Base-by-base conservation (phyloP, 148 eudicot species). In the Vaccinium darrowii region DNA sequence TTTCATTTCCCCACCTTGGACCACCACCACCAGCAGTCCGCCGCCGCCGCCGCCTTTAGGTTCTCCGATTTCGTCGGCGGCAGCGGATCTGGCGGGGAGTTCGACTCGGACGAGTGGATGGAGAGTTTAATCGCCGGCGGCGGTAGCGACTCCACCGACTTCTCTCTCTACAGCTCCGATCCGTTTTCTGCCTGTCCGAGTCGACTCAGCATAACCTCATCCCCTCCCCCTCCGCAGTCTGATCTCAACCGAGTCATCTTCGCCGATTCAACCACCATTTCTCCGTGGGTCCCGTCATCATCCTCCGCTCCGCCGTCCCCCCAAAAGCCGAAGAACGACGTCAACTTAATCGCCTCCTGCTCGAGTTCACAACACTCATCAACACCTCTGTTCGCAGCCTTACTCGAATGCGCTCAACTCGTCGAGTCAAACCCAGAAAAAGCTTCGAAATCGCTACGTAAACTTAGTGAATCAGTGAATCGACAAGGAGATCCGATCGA, bases 31-130 rank as follows among this genome's bases (percentile, higher is more conserved):
- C 25, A 21, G 14, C 25, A 21, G 14, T 9, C 72, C 6, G 72
- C 33, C 72, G 13, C 72, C 5, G 82, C 89, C 13, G 74, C 79
- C 4, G 90, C 87, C 3, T 93, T 94, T 80, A 89, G 92, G 39
- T 94, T 92, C 51, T 84, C 87, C 0, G 95, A 92, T 69, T 89
- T 90, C 30, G 91, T 90, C 23, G 91, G 88, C 36, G 88, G 83
- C 33, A 87, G 81, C 15, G 93, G 90, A 0, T 69, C 86, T 0
- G 89, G 85, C 2, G 91, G 82, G 4, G 95, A 93, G 84, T 95
- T 95, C 63, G 97, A 95, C 62, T 93, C 98, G 5, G 99, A 96
- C 27, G 97, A 93, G 80, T 96, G 99, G 99, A 94, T 96, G 98
- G 98, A 96, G 87, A 91, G 89, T 84, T 84, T 96, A 7, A 94